phyloP scores from a whole-genome alignment of 2,329 filamentous ascomycete genomes.

The Ustulina deusta region DNA sequence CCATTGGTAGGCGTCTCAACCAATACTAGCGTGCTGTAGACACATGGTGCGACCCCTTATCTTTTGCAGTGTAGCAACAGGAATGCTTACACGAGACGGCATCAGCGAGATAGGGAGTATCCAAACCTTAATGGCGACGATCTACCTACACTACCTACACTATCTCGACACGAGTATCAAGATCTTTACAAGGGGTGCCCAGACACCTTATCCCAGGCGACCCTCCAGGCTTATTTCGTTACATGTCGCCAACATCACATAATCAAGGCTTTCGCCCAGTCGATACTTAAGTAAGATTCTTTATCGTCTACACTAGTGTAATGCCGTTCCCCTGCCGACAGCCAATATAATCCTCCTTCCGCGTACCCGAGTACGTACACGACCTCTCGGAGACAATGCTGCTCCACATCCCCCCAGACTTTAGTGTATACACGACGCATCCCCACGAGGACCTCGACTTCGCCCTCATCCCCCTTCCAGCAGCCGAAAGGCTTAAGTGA shows the following conservation, averaged over 20 bases:
- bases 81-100: slow-evolving; percentile 8
- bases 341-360: not conserved
- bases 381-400: not conserved
- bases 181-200: slow-evolving; percentile 9
- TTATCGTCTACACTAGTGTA: not conserved
- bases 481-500: slow-evolving; percentile 10
- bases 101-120: not conserved
- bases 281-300: not conserved
- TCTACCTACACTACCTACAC: too few species aligned
- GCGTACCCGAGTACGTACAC: not conserved
- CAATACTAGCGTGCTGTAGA: slow-evolving; percentile 5
- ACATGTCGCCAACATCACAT: slow-evolving; percentile 1
- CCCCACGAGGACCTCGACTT: slow-evolving; percentile 24
- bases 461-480: slow-evolving; percentile 19
- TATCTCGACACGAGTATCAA: not conserved
- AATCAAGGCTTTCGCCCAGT: not conserved
- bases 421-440: slow-evolving; percentile 4
- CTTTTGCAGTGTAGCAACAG: slow-evolving; percentile 10
- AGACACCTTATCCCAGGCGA: not conserved
- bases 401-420: slow-evolving; percentile 24
- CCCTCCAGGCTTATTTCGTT: not conserved
- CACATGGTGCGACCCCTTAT: slow-evolving; percentile 20
- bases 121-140: not conserved
- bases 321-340: not conserved
- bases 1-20: slow-evolving; percentile 4